These are phyloP conservation scores for Solanum arcanum DNA, from an alignment of 257 asterid species.

Conservation along the genomic window DNA sequence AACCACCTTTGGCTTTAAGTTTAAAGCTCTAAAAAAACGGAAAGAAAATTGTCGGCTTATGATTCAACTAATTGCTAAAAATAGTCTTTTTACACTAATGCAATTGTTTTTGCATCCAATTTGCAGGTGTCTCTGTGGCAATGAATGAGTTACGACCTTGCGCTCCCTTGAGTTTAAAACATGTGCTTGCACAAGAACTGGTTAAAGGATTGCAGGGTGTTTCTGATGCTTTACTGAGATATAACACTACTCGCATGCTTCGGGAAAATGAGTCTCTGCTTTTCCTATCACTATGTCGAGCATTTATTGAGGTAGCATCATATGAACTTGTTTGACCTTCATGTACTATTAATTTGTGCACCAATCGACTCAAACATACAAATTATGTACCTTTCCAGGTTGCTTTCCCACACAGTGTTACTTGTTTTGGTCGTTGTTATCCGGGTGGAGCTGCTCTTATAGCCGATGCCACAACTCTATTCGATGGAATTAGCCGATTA, in stretches of 20 bases:
- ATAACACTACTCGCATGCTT: slow-evolving; percentile 83
- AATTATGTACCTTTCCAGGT: slow-evolving; percentile 29
- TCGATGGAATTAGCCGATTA: slow-evolving; percentile 55
- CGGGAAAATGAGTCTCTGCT: slow-evolving; percentile 70
- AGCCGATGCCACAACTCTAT: slow-evolving; percentile 57
- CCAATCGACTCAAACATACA: neutral
- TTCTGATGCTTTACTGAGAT: slow-evolving; percentile 74
- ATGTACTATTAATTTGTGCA: neutral
- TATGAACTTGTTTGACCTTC: neutral
- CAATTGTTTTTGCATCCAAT: neutral
- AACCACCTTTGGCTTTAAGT: neutral
- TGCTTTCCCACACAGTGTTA: slow-evolving; percentile 69
- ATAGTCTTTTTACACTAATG: neutral
- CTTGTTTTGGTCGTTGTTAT: slow-evolving; percentile 87
- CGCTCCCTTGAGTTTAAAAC: slow-evolving; percentile 76
- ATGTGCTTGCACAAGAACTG: slow-evolving; percentile 39
- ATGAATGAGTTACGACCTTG: slow-evolving; percentile 96
- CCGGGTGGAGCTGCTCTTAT: slow-evolving; percentile 69
- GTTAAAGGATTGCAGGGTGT: slow-evolving; percentile 56
- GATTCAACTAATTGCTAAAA: neutral
- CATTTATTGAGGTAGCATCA: slow-evolving; percentile 61
- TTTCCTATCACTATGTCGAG: slow-evolving; percentile 80
- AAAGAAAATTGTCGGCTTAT: neutral
- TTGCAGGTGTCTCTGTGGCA: slow-evolving; percentile 88
- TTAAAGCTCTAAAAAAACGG: neutral